phyloP scores from a whole-genome alignment of 2,329 filamentous ascomycete species.

The Aspergillus intermedius region DNA sequence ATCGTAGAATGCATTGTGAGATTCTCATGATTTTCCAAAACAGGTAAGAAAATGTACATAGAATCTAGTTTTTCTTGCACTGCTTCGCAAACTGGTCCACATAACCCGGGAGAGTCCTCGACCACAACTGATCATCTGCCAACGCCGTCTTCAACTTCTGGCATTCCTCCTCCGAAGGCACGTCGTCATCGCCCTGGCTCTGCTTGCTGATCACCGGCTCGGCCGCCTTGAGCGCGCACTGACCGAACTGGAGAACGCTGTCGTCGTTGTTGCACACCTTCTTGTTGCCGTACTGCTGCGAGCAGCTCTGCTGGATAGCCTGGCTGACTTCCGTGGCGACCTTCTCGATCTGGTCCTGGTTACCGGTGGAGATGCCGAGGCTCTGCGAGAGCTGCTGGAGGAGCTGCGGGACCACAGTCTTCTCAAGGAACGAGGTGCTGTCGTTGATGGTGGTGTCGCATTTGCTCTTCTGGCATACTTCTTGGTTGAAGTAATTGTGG shows the following conservation, averaged over 20 bases:
- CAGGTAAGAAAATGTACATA: no score
- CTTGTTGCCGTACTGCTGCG: conserved; percentile 3
- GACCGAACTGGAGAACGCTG: background rate
- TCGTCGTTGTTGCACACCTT: conserved; percentile 5
- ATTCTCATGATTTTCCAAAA: no score
- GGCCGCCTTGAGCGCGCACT: conserved; percentile 5
- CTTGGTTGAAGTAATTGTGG: conserved; percentile 6
- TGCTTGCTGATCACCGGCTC: conserved; percentile 3
- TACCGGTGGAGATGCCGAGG: conserved; percentile 1
- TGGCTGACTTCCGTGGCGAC: conserved; percentile 2
- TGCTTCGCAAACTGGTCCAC: conserved; percentile 3
- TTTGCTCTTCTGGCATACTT: conserved; percentile 6
- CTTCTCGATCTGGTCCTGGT: conserved; percentile 5
- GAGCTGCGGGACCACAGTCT: conserved; percentile 5
- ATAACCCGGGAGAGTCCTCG: conserved; percentile 5
- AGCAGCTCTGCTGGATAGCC: conserved; percentile 6
- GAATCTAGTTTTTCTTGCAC: conserved; percentile 6
- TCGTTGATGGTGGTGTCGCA: conserved; percentile 10
- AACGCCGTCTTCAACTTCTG: conserved; percentile 4
- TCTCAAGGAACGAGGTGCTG: conserved; percentile 5
- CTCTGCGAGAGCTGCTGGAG: conserved; percentile 4
- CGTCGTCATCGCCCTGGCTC: background rate
- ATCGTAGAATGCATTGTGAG: no score
- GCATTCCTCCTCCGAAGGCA: conserved; percentile 3
- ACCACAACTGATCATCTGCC: conserved; percentile 3